A percentile compares a stretch with the other conserved stretches of the same genome.
Evolutionary conservation across 2,329 filamentous ascomycete species (phyloP).

Genomic region (Talaromyces piceae): DNA sequence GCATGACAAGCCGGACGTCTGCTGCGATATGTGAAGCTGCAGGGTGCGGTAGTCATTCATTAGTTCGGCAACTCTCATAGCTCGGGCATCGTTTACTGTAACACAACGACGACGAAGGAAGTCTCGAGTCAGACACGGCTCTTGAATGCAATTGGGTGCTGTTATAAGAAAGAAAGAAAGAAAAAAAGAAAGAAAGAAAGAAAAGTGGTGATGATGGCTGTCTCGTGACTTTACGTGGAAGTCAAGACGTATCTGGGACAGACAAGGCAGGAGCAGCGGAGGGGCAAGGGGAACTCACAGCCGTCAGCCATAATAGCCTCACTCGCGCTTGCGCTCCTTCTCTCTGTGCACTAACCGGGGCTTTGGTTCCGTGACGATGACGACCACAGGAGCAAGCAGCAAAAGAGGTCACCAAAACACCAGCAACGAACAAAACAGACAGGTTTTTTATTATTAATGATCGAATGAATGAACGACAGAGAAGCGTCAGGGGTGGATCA

Average conservation of each 20-base stretch:
- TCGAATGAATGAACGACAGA: background rate
- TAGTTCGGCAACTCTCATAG: constrained; percentile 55
- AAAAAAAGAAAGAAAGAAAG: no score
- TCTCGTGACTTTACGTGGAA: background rate
- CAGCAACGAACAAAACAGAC: background rate
- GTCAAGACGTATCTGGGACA: background rate
- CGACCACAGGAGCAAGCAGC: background rate
- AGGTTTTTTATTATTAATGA: no score
- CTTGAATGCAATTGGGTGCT: no score
- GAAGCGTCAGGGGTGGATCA: no score
- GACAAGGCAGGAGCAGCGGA: background rate
- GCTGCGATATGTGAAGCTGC: constrained; percentile 51
- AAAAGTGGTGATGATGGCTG: background rate
- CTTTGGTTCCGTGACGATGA: background rate
- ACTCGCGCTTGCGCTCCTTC: no score
- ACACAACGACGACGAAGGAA: background rate
- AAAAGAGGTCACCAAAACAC: background rate
- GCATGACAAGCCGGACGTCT: constrained; percentile 43
- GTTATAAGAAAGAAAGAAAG: no score
- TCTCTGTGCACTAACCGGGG: no score
- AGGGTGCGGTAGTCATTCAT: constrained; percentile 58
- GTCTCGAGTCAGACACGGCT: background rate
- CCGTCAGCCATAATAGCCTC: constrained; percentile 46
- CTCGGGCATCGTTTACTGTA: constrained; percentile 56
- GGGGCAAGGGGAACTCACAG: constrained; percentile 36